Percentiles rank a stretch among this genome's conserved stretches.
Conservation (phyloP, 2,329 filamentous ascomycete genomes). For the Alternaria burnsii region DNA sequence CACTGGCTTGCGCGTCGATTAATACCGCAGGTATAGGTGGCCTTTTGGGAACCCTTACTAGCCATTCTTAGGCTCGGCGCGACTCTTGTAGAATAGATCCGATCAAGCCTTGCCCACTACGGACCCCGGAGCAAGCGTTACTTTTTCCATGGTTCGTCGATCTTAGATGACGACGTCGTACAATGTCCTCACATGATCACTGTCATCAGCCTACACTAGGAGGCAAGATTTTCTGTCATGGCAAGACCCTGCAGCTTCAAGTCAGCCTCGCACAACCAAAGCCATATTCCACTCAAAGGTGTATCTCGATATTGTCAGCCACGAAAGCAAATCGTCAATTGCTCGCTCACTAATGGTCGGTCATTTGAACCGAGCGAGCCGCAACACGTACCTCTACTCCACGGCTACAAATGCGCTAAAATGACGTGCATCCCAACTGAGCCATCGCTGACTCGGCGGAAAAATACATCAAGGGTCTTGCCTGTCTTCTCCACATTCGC, state of each 20-base stretch:
- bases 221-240: not conserved
- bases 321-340: slow-evolving; percentile 14
- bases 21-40: slow-evolving; percentile 10
- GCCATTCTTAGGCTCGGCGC: slow-evolving; percentile 12
- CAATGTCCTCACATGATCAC: slow-evolving; percentile 3
- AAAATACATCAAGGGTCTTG: slow-evolving; percentile 22
- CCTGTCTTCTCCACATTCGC: slow-evolving; percentile 29
- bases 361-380: slow-evolving; percentile 26
- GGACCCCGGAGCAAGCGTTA: slow-evolving; percentile 6
- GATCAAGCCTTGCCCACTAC: slow-evolving; percentile 12
- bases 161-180: slow-evolving; percentile 11
- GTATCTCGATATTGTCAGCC: slow-evolving; percentile 9
- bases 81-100: slow-evolving; percentile 9
- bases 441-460: slow-evolving; percentile 22
- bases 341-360: slow-evolving; percentile 22
- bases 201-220: not conserved
- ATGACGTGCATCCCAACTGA: slow-evolving; percentile 35
- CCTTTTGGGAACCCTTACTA: slow-evolving; percentile 10
- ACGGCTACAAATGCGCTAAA: slow-evolving; percentile 29
- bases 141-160: slow-evolving; percentile 19
- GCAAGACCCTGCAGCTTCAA: slow-evolving; percentile 16
- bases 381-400: slow-evolving; percentile 23
- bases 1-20: slow-evolving; percentile 17
- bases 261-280: slow-evolving; percentile 2
- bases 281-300: slow-evolving; percentile 1